A percentile compares a stretch with the other conserved stretches of the same genome.
Conservation (phyloP, 1,139 yeast species). For the Pichia sp. region DNA sequence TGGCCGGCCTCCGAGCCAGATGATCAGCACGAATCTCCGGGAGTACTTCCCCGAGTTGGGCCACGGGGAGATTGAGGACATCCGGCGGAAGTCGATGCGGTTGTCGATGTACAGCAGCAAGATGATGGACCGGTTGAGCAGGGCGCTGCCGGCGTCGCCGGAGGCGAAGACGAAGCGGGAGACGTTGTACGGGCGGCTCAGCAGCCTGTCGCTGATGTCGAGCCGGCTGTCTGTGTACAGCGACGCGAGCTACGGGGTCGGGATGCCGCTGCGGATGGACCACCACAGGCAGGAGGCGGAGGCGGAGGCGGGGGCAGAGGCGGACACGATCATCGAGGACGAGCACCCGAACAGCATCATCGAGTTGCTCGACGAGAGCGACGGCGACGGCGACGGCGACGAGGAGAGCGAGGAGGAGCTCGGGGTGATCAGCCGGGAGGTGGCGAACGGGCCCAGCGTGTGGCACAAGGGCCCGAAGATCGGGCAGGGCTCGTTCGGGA, state of each 20-base stretch:
- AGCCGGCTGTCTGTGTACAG: slow-evolving; percentile 30
- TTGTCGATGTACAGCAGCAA: slow-evolving; percentile 30
- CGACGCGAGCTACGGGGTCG: slow-evolving; percentile 24
- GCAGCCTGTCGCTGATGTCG: slow-evolving; percentile 13
- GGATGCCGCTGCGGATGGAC: slow-evolving; percentile 22
- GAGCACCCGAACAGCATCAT: slow-evolving; percentile 20
- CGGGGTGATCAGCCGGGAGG: slow-evolving; percentile 30
- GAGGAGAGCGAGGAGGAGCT: slow-evolving; percentile 32
- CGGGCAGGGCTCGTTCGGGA: slow-evolving; percentile 94
- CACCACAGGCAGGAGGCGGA: slow-evolving; percentile 13
- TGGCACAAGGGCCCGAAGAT: slow-evolving; percentile 93
- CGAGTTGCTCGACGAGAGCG: slow-evolving; percentile 32
- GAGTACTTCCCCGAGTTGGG: slow-evolving; percentile 90
- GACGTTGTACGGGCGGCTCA: slow-evolving; percentile 23
- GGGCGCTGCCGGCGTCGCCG: background rate
- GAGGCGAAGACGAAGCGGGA: slow-evolving; percentile 18
- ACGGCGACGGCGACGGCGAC: slow-evolving; percentile 5
- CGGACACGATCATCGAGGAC: slow-evolving; percentile 44
- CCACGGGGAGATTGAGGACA: slow-evolving; percentile 66
- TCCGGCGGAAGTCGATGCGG: slow-evolving; percentile 75
- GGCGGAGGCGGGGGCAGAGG: background rate
- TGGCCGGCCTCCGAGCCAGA: slow-evolving; percentile 90
- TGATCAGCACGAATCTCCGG: slow-evolving; percentile 82
- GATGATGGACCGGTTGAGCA: slow-evolving; percentile 17
- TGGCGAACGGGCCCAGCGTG: slow-evolving; percentile 53